Base-by-base conservation (phyloP, 1,284 basidiomycete genomes). In the Cryptococcus maquisensis region DNA sequence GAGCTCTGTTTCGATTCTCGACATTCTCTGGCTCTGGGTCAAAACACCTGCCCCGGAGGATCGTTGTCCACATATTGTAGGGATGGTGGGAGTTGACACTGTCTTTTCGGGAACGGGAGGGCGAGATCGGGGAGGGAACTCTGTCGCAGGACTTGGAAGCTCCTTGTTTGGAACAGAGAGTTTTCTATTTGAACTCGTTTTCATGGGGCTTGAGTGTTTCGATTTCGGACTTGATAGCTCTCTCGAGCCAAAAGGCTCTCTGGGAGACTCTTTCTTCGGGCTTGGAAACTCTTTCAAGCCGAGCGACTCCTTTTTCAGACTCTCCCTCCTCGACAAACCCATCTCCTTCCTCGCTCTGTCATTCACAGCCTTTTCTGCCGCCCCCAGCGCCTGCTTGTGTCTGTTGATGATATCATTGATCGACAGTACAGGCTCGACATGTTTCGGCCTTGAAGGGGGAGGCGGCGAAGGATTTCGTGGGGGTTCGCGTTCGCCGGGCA, bases 361-460 rank as follows among this genome's bases (percentile, higher is more conserved):
- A 36, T 64, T 62, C 3, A 63, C 64, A 13, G 55, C 59, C 40
- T 45, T 56, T 15, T 65, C 45, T 1, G 72, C 64, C 0, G 51
- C 53, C n/a, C 57, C 54, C 13, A 72, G 55, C 0, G 69, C 56
- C 0, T 57, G 63, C 21, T 68, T 68, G 55, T 80, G 77, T 13
- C 63, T 59, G 8, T 67, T 58, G 41, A 80, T 69, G 55, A 80
- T 79, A 39, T 80, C 79, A 39, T 72, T 69, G 44, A 78, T 78
- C 1, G 72, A 69, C 50, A 65, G 59, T 43, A 67, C 63, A 4
- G 60, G 58, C 7, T 44, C 28, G 8, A 35, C 20, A 24, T 24
- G 32, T 18, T 40, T 28, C 39, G 32, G 15, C 1, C 20, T 18
- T 7, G 20, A 13, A 32, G 38, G 48, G 16, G 48, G 28, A 18